Conservation (phyloP, 2,329 filamentous ascomycete species). For the Penicillium brevicompactum region DNA sequence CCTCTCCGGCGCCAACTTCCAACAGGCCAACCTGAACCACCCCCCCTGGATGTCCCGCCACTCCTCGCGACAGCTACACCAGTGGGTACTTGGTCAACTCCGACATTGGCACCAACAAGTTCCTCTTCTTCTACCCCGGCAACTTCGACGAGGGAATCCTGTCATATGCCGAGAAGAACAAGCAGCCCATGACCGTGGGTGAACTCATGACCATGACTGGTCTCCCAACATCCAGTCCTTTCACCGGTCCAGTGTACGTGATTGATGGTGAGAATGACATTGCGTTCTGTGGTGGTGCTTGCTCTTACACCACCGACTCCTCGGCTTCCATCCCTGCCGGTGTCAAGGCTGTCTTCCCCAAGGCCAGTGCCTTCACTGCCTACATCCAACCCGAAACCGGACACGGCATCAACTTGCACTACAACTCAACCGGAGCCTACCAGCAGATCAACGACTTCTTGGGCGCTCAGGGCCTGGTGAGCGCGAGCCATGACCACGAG, state of each 20-base stretch:
- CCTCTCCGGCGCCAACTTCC: slow-evolving; percentile 20
- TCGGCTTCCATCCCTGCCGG: slow-evolving; percentile 14
- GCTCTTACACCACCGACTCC: slow-evolving; percentile 22
- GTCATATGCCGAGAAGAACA: slow-evolving; percentile 20
- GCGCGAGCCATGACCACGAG: not conserved
- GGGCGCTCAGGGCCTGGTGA: not conserved
- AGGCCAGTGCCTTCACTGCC: slow-evolving; percentile 22
- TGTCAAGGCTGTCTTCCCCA: slow-evolving; percentile 19
- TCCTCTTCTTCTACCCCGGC: slow-evolving; percentile 16
- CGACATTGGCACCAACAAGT: slow-evolving; percentile 16
- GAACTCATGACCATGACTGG: slow-evolving; percentile 27
- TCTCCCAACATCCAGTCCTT: slow-evolving; percentile 13
- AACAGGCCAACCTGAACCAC: slow-evolving; percentile 17
- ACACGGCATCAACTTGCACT: slow-evolving; percentile 33
- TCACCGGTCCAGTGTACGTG: slow-evolving; percentile 28
- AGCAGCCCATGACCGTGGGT: slow-evolving; percentile 29
- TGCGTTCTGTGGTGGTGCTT: slow-evolving; percentile 31
- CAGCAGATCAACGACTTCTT: slow-evolving; percentile 18
- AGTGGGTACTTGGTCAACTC: slow-evolving; percentile 27
- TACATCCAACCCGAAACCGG: slow-evolving; percentile 29
- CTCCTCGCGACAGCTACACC: slow-evolving; percentile 11
- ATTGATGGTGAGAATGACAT: slow-evolving; percentile 25
- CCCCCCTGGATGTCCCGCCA: not conserved
- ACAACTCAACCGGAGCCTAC: slow-evolving; percentile 29
- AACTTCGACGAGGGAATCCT: slow-evolving; percentile 19